A percentile compares a stretch with the other conserved stretches of the same genome.
These are phyloP conservation scores for Fagopyrum tataricum DNA, from an alignment of 148 eudicot species.

Conservation along the genomic window DNA sequence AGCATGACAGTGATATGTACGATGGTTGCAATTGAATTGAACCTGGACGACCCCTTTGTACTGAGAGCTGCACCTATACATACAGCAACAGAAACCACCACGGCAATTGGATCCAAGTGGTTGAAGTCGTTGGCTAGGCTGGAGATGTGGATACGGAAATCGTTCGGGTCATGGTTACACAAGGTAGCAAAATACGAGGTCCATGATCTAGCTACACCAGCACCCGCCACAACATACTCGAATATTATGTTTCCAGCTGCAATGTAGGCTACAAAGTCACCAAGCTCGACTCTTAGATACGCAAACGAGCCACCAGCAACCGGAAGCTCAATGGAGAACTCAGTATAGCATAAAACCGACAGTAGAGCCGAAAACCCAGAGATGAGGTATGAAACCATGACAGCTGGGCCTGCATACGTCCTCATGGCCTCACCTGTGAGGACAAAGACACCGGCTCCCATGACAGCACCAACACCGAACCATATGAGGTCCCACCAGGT, in stretches of 20 bases:
- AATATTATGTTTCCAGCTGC: slow-evolving; percentile 63
- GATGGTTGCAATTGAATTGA: slow-evolving; percentile 58
- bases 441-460: slow-evolving; percentile 78
- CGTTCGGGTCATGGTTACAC: slow-evolving; percentile 36
- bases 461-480: slow-evolving; percentile 73
- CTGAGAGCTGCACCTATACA: slow-evolving; percentile 37
- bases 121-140: slow-evolving; percentile 36
- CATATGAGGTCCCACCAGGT: slow-evolving; percentile 87
- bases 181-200: slow-evolving; percentile 66
- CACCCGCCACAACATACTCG: slow-evolving; percentile 47
- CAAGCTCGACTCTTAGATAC: slow-evolving; percentile 60
- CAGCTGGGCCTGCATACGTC: slow-evolving; percentile 54
- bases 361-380: slow-evolving; percentile 78
- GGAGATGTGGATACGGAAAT: slow-evolving; percentile 35
- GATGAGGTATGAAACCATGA: slow-evolving; percentile 50
- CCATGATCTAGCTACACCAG: slow-evolving; percentile 68
- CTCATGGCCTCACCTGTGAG: slow-evolving; percentile 76
- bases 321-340: slow-evolving; percentile 73
- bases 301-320: slow-evolving; percentile 81
- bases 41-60: slow-evolving; percentile 37
- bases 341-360: slow-evolving; percentile 78
- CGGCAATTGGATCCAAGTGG: slow-evolving; percentile 63
- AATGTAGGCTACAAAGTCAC: slow-evolving; percentile 62
- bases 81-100: slow-evolving; percentile 26
- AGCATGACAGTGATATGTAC: slow-evolving; percentile 31